Conservation (phyloP, 2,329 filamentous ascomycete species). For the Calonectria crousiana region DNA sequence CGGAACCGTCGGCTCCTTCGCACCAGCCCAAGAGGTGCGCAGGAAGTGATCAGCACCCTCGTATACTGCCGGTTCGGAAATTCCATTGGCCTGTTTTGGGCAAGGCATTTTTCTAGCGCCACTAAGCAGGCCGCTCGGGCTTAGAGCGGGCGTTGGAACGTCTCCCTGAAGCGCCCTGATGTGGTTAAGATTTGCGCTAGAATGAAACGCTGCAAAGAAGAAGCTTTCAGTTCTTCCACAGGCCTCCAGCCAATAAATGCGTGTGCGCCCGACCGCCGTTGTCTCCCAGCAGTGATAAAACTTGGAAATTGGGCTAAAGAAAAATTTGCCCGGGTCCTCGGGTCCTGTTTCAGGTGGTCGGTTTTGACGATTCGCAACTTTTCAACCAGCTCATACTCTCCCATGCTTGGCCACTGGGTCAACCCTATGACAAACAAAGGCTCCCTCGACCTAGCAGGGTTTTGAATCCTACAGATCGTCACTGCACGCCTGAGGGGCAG, state of each 20-base stretch:
- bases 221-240: not conserved
- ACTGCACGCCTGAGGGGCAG: not conserved
- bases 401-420: not conserved
- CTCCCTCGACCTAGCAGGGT: not conserved
- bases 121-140: not conserved
- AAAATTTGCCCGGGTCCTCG: not conserved
- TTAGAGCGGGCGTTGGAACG: not conserved
- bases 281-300: not conserved
- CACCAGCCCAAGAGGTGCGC: too few relatives aligned
- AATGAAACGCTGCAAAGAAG: not conserved
- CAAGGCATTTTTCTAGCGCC: not conserved
- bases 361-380: not conserved
- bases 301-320: not conserved
- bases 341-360: not conserved
- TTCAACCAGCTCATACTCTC: not conserved
- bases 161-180: not conserved
- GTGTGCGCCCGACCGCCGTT: not conserved
- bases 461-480: not conserved
- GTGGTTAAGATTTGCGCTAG: not conserved
- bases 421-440: not conserved
- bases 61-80: not conserved
- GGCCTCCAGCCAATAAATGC: not conserved
- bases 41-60: not conserved
- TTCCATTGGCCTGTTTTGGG: not conserved
- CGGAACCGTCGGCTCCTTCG: not conserved